These are phyloP conservation scores for Sporothrix curviconia DNA, from an alignment of 2,329 filamentous ascomycete genomes.

Conservation along the genomic window DNA sequence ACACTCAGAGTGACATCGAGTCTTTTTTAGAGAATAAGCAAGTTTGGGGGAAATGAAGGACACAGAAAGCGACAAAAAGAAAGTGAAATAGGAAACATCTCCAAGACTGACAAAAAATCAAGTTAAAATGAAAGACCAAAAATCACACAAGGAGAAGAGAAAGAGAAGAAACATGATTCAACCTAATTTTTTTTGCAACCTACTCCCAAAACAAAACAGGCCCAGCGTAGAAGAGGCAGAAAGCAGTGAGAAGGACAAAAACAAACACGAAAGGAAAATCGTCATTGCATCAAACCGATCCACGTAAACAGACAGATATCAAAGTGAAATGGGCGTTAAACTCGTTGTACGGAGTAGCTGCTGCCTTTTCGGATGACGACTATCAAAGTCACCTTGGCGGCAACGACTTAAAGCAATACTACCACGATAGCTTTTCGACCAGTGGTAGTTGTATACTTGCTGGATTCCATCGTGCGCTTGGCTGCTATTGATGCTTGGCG, in stretches of 20 bases:
- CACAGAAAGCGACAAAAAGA: background rate
- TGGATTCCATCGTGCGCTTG: background rate
- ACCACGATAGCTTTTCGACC: no score
- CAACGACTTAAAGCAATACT: no score
- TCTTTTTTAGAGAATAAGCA: no score
- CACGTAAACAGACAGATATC: background rate
- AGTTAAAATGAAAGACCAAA: background rate
- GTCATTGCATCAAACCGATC: background rate
- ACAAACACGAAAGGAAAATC: background rate
- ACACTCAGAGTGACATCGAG: no score
- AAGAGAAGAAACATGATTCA: background rate
- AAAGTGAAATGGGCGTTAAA: no score
- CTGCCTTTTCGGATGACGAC: no score
- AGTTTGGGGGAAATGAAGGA: no score
- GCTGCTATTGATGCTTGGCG: no score
- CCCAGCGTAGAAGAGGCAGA: background rate
- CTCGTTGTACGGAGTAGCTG: no score
- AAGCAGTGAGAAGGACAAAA: background rate
- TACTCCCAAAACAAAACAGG: slow-evolving; percentile 3
- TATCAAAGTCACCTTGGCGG: no score
- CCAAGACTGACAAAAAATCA: no score
- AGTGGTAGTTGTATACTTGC: no score
- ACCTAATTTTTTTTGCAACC: background rate
- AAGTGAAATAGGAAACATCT: background rate
- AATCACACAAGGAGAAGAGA: background rate